Conservation (phyloP, 2,329 filamentous ascomycete genomes). For the Zasmidium cellare region DNA sequence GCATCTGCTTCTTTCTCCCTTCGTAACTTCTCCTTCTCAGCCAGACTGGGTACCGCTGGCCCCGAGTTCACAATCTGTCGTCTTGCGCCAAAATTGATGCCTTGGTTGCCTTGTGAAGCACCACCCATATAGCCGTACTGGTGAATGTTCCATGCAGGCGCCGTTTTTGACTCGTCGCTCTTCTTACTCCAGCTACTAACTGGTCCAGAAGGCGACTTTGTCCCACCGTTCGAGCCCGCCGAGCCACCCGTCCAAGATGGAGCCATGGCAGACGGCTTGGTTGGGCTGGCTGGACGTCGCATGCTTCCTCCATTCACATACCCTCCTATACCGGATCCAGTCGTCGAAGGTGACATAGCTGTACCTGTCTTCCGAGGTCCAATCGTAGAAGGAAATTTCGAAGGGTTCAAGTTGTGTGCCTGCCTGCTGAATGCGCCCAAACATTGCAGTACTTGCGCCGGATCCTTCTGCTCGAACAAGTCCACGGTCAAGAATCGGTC, state of each 20-base stretch:
- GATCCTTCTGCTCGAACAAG: conserved; percentile 92
- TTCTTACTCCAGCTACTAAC: conserved; percentile 91
- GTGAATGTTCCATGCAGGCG: conserved; percentile 96
- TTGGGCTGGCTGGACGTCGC: conserved; percentile 25
- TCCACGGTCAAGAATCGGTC: conserved; percentile 97
- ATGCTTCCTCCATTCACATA: conserved; percentile 19
- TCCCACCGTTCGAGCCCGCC: conserved; percentile 56
- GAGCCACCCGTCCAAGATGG: conserved; percentile 52
- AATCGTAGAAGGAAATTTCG: conserved; percentile 71
- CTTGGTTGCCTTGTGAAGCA: conserved; percentile 91
- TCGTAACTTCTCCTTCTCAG: conserved; percentile 76
- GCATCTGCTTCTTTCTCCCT: conserved; percentile 59
- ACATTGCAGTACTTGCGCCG: conserved; percentile 92
- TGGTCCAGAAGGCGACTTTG: conserved; percentile 49
- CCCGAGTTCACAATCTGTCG: conserved; percentile 86
- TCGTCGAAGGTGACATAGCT: conserved; percentile 38
- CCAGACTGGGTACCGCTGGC: conserved; percentile 75
- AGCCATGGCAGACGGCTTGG: conserved; percentile 39
- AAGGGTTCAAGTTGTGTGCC: conserved; percentile 72
- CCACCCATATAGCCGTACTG: conserved; percentile 99
- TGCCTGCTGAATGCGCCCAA: conserved; percentile 87
- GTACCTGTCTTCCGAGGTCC: conserved; percentile 65
- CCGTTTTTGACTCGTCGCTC: conserved; percentile 74
- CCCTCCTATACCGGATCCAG: conserved; percentile 20
- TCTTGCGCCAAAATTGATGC: conserved; percentile 86